Conservation (phyloP, 192 early-diverging fungal genomes). For the Endogone sp. region DNA sequence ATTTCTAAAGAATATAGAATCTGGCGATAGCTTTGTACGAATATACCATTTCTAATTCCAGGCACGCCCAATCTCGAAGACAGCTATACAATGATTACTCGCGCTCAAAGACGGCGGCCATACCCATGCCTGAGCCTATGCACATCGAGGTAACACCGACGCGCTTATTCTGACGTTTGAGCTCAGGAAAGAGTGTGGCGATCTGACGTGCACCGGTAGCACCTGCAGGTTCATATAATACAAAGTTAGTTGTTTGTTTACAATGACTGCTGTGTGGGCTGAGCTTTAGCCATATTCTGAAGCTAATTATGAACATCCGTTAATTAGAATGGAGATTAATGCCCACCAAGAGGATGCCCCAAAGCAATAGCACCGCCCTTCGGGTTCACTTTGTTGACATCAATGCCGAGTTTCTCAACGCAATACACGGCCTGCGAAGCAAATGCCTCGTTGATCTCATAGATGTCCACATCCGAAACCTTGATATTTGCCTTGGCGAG, state of each 20-base stretch:
- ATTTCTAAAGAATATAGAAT: too few relatives aligned
- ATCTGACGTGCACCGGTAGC: constrained; percentile 96
- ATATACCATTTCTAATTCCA: background rate
- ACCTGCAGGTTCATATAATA: constrained; percentile 40
- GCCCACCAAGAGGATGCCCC: constrained; percentile 71
- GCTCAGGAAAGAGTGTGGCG: constrained; percentile 89
- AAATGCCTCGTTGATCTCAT: constrained; percentile 98
- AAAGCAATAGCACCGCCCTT: constrained; percentile 98
- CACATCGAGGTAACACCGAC: constrained; percentile 90
- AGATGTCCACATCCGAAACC: constrained; percentile 78
- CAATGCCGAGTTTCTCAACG: constrained; percentile 82
- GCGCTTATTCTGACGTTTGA: constrained; percentile 81
- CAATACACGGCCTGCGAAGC: constrained; percentile 95
- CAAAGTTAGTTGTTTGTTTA: too few relatives aligned
- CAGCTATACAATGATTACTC: constrained; percentile 33
- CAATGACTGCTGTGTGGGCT: too few relatives aligned
- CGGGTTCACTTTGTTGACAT: constrained; percentile 92
- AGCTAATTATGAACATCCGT: too few relatives aligned
- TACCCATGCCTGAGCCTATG: constrained; percentile 85
- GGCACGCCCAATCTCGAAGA: background rate
- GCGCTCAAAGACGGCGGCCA: constrained; percentile 82
- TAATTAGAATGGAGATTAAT: background rate
- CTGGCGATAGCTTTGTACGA: too few relatives aligned
- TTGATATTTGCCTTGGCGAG: constrained; percentile 74
- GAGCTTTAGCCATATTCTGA: too few relatives aligned